Evolutionary conservation across 805 yeast species (phyloP), one percentile per base, ranked within the genome.

Genomic region (Saccharomycopsis amapae): DNA sequence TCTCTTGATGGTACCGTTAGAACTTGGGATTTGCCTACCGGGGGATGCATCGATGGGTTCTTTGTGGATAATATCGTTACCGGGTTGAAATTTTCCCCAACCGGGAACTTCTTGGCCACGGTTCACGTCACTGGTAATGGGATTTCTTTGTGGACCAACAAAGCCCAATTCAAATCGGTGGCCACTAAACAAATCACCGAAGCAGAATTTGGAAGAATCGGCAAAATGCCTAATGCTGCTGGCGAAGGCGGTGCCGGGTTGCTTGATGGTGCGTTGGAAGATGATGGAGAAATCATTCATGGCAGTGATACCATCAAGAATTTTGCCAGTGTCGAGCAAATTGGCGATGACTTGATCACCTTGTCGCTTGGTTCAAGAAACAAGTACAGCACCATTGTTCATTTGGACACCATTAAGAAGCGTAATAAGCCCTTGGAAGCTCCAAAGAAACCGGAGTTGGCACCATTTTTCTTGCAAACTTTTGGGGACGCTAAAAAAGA

Each of bases 21-120:
- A 58, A 87, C 96, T 0, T 93, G 97, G 97, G 97, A 93, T 62
- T 73, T 93, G 49, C 97, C 97, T 35, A 84, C 96, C 1, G 97
- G 98, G 40, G 86, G 89, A 1, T 90, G 97, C 63, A 87, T 93
- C 47, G 98, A 93, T 66, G 97, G 96, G 52, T 79, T 90, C 15
- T 66, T 69, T 44, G 72, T 93, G 22, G 78, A 82, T 1, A 77
- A 72, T 55, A 89, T 88, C n/a, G 95, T 83, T 2, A 87, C 97
- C 0, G 69, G 75, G 45, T 69, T 94, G 26, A 78, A 81, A 57
- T 75, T 93, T 53, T 85, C 96, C 13, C 94, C 94, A 2, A 71
- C 79, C 46, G 96, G 96, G 37, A 97, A 93, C 55, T 77, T 81
- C 62, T 70, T 93, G 46, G 97, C 97, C 1, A 89, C 97, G 0